Conservation (phyloP, 768 basidiomycete genomes). For the Suillus clintonianus region DNA sequence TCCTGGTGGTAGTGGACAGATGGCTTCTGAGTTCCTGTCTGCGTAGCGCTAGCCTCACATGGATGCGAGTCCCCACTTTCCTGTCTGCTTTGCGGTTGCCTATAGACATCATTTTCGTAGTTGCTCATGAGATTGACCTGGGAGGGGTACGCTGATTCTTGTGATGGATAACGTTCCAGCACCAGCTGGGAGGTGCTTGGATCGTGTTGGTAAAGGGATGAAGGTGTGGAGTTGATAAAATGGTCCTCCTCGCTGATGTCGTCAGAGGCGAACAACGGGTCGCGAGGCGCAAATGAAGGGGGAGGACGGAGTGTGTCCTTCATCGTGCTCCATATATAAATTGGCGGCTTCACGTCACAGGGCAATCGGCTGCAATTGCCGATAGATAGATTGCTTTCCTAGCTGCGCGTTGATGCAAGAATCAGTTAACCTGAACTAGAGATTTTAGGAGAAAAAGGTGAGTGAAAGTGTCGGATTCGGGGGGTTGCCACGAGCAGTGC, state of each 20-base stretch:
- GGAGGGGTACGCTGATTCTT: constrained; percentile 26
- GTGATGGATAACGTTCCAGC: constrained; percentile 20
- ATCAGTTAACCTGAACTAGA: not conserved
- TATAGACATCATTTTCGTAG: constrained; percentile 12
- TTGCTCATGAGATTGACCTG: constrained; percentile 19
- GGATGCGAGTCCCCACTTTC: constrained; percentile 12
- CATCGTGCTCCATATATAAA: constrained; percentile 5
- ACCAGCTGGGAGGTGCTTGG: constrained; percentile 36
- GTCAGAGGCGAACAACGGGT: constrained; percentile 15
- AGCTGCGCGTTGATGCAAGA: not conserved
- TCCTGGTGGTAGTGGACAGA: constrained; percentile 58
- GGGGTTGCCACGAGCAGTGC: no score
- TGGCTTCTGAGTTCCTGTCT: constrained; percentile 30
- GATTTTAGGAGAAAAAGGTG: not conserved
- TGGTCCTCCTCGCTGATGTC: constrained; percentile 16
- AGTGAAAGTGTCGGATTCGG: not conserved
- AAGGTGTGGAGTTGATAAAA: constrained; percentile 22
- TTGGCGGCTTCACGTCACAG: constrained; percentile 4
- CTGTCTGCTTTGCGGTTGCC: constrained; percentile 5
- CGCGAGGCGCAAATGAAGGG: constrained; percentile 13
- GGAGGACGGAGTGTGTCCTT: constrained; percentile 14
- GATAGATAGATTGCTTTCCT: not conserved
- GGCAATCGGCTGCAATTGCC: constrained; percentile 7
- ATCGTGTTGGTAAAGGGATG: constrained; percentile 40
- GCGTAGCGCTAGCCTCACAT: constrained; percentile 14